A percentile compares a stretch with the other conserved stretches of the same genome.
phyloP scores from a whole-genome alignment of 2,329 filamentous ascomycete genomes.

The Scortechinia acanthostroma region DNA sequence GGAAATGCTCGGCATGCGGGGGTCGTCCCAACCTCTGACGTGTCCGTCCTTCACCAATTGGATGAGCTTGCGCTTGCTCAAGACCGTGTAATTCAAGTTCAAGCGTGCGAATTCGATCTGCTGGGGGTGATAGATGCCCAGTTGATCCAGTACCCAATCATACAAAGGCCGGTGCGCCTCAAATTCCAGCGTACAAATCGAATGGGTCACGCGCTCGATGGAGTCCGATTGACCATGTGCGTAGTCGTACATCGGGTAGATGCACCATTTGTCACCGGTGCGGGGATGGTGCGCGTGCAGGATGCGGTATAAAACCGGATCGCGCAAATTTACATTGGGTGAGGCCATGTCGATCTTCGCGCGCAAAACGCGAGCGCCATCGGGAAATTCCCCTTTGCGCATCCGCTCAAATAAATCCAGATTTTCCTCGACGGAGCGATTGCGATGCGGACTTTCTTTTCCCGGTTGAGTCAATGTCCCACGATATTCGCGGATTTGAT shows the following conservation, averaged over 20 bases:
- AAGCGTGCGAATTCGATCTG: constrained; percentile 78
- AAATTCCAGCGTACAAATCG: constrained; percentile 78
- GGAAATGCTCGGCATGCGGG: constrained; percentile 77
- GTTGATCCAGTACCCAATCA: constrained; percentile 74
- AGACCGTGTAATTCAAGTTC: constrained; percentile 72
- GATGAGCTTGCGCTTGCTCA: constrained; percentile 80
- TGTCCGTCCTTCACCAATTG: constrained; percentile 72
- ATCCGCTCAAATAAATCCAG: constrained; percentile 78
- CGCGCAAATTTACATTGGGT: constrained; percentile 89
- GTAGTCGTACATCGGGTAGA: constrained; percentile 83
- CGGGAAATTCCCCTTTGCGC: constrained; percentile 76
- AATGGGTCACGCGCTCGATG: constrained; percentile 75
- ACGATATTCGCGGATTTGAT: no score
- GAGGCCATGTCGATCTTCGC: constrained; percentile 88
- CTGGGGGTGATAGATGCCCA: no score
- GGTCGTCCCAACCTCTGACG: constrained; percentile 81
- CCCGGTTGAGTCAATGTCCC: no score
- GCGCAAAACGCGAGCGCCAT: constrained; percentile 80
- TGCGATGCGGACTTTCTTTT: no score
- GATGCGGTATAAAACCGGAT: constrained; percentile 96
- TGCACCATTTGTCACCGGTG: constrained; percentile 73
- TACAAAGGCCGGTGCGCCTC: constrained; percentile 81
- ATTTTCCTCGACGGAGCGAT: constrained; percentile 75
- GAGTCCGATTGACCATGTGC: no score
- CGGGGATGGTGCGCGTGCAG: constrained; percentile 67